Evolutionary conservation across 83 land plant species (phyloP).

Genomic region (Picea abies): DNA sequence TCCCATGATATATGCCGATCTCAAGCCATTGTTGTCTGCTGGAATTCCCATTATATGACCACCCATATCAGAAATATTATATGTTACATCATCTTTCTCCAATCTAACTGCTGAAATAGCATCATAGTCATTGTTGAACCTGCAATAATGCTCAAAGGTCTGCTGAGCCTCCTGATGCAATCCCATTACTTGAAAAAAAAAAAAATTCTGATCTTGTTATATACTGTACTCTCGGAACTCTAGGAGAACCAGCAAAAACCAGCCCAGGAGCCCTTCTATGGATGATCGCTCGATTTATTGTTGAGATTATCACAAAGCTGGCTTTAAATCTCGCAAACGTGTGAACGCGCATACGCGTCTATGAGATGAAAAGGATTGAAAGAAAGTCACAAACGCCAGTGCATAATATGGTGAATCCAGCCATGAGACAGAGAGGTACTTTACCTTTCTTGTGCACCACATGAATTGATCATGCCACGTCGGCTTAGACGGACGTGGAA

Average conservation of each 20-base stretch:
- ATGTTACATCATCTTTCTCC: neutral
- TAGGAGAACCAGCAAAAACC: neutral
- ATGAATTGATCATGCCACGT: neutral
- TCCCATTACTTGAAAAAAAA: neutral
- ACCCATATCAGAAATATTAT: neutral
- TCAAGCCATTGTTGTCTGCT: too few relatives aligned
- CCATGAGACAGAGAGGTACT: neutral
- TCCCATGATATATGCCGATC: too few relatives aligned
- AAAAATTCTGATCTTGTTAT: neutral
- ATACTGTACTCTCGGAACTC: too few relatives aligned
- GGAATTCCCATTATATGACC: too few relatives aligned
- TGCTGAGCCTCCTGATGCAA: neutral
- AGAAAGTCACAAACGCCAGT: neutral
- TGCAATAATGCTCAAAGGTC: neutral
- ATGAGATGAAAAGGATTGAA: neutral
- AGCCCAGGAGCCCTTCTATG: neutral
- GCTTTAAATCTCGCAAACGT: neutral
- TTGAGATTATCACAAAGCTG: neutral
- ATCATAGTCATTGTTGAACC: neutral
- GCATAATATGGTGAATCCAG: neutral
- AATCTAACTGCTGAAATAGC: neutral
- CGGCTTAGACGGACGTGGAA: too few relatives aligned
- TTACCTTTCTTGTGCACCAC: neutral
- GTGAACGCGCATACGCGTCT: neutral
- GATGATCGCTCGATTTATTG: neutral